Base-by-base conservation (phyloP, 495 filamentous ascomycete species). In the Penicillium flavigenum region DNA sequence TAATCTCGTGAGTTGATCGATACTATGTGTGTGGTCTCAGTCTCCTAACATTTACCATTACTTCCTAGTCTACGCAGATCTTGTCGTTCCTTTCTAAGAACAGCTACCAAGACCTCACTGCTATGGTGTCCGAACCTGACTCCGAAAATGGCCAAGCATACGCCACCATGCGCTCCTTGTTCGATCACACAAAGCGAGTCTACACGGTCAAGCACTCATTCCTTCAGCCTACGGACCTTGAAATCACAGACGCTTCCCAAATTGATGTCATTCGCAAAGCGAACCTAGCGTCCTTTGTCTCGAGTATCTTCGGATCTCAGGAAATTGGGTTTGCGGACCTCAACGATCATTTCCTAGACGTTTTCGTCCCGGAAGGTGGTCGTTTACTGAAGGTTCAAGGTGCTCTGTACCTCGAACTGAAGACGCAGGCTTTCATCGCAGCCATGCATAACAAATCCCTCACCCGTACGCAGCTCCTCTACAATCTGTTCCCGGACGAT, bases 211-310 rank as follows among this genome's bases (percentile, higher is more conserved):
- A 86, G 6, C 75, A 81, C 46, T 83, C 88, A 0, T 90, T 96
- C 44, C 83, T 96, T 10, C 83, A 84, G 27, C 79, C 86, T 0
- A 81, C 85, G 31, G 85, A 90, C 47, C 77, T 97, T 5, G 86
- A 90, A 36, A 82, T 94, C 49, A 78, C 79, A 9, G 85, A 88
- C 36, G 71, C 81, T 1, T 78, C 83, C 14, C 86, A 91, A 58
- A 75, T 88, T 20, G 87, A 88, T 50, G 88, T 87, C 20, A 87
- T 96, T 54, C 85, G 88, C 36, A 89, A 91, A 71, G 87, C 91
- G 3, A 97, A 97, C 60, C 76, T 97, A 51, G 92, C 91, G 4
- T 90, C 91, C 2, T 90, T 91, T 60, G 86, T 92, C 8, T 86
- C 86, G 0, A 90, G 88, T 57, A 83, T 92, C 26, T 92, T 96